These are phyloP conservation scores for Gliomastix tumulicola DNA, from an alignment of 2,329 filamentous ascomycete genomes.

Conservation along the genomic window DNA sequence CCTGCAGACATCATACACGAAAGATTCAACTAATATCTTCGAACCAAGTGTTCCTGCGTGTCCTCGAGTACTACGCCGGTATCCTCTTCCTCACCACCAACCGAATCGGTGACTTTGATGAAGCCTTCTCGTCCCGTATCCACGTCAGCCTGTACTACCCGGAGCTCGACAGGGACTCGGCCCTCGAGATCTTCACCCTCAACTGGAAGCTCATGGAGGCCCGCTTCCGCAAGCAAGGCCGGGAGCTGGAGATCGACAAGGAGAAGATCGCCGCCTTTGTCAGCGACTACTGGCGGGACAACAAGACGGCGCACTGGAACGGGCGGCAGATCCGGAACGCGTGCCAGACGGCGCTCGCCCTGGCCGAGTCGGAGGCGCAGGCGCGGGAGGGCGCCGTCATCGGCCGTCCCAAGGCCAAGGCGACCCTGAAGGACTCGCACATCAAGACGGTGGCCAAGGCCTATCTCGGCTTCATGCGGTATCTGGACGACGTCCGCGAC, in stretches of 20 bases:
- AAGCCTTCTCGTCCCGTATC: constrained; percentile 42
- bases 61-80: constrained; percentile 39
- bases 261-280: constrained; percentile 23
- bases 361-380: no score
- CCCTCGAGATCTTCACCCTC: constrained; percentile 30
- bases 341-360: constrained; percentile 28
- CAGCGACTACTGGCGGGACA: constrained; percentile 19
- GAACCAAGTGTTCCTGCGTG: constrained; percentile 35
- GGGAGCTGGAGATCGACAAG: constrained; percentile 20
- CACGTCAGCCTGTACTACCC: constrained; percentile 36
- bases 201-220: constrained; percentile 30
- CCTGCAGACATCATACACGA: constrained; percentile 14
- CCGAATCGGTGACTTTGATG: constrained; percentile 38
- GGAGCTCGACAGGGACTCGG: constrained; percentile 26
- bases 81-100: constrained; percentile 45
- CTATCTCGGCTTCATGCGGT: no score
- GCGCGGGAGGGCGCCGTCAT: no score
- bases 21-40: constrained; percentile 26
- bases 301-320: constrained; percentile 24
- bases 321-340: constrained; percentile 29
- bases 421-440: no score
- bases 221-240: constrained; percentile 25
- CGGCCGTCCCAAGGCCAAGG: no score
- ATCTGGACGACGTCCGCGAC: no score
- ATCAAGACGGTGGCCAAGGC: no score